These are phyloP conservation scores for Globisporangium cederbergense DNA, from an alignment of 352 stramenopile species.

Conservation along the genomic window DNA sequence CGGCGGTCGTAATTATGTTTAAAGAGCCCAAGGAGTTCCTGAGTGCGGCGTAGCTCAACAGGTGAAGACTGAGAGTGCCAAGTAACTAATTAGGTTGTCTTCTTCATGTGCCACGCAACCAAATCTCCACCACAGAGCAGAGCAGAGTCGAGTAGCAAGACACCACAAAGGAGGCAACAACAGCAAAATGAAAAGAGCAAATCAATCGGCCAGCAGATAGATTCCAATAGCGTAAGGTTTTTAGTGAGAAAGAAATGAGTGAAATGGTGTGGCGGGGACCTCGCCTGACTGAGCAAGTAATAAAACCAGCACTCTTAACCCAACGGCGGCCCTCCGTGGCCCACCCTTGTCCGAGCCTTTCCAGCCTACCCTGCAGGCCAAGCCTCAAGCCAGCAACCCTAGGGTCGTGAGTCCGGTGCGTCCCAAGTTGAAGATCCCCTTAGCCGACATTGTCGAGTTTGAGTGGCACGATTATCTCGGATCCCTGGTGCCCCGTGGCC, in stretches of 20 bases:
- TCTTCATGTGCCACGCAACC: not conserved
- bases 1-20: slow-evolving; percentile 81
- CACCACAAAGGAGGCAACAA: not conserved
- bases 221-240: slow-evolving; percentile 5
- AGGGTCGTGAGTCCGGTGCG: not conserved
- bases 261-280: slow-evolving; percentile 1
- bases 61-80: not conserved
- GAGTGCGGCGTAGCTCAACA: not conserved
- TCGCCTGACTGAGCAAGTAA: slow-evolving; percentile 4
- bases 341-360: too few species aligned
- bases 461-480: slow-evolving; percentile 9
- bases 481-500: not conserved
- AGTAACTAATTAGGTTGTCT: slow-evolving; percentile 9
- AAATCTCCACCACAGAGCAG: not conserved
- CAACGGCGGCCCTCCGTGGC: not conserved
- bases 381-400: not conserved
- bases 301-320: slow-evolving; percentile 4
- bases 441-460: slow-evolving; percentile 8
- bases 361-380: not conserved
- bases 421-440: not conserved
- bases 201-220: slow-evolving; percentile 4
- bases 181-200: not conserved
- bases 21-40: slow-evolving; percentile 57
- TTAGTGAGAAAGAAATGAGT: slow-evolving; percentile 3
- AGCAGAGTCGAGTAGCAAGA: not conserved